Conservation (phyloP, 345 rosid species). For the Microthlaspi erraticum region DNA sequence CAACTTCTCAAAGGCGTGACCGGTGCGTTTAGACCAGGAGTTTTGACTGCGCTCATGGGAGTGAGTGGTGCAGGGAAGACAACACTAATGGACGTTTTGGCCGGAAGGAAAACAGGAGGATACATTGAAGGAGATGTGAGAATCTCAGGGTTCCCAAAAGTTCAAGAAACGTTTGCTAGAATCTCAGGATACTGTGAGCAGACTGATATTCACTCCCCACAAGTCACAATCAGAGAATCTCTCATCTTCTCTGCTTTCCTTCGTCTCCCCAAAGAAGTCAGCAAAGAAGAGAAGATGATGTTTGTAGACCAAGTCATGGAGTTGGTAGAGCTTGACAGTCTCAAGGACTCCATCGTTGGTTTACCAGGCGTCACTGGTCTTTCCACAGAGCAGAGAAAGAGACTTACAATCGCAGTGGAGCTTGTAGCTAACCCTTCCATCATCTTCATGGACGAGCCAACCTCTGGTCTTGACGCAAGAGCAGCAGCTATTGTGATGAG, state of each 20-base stretch:
- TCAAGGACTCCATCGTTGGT: conserved; percentile 68
- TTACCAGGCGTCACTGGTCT: conserved; percentile 76
- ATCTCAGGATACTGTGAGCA: conserved; percentile 94
- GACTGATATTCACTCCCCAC: conserved; percentile 87
- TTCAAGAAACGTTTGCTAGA: conserved; percentile 91
- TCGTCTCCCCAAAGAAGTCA: conserved; percentile 71
- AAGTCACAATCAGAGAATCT: conserved; percentile 83
- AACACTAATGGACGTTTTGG: conserved; percentile 92
- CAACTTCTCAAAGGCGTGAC: conserved; percentile 76
- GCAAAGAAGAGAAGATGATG: conserved; percentile 75
- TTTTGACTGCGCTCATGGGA: conserved; percentile 90
- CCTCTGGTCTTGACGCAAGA: conserved; percentile 91
- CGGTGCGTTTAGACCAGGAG: conserved; percentile 89
- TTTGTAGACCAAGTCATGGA: conserved; percentile 79
- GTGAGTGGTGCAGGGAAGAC: conserved; percentile 98
- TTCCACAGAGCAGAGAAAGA: conserved; percentile 86
- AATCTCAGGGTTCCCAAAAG: conserved; percentile 84
- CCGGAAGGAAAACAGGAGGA: conserved; percentile 91
- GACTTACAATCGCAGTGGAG: conserved; percentile 82
- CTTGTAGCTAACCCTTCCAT: conserved; percentile 91
- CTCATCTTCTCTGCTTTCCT: conserved; percentile 88
- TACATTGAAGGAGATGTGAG: conserved; percentile 82
- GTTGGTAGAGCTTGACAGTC: conserved; percentile 60
- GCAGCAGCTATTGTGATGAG: conserved; percentile 96
- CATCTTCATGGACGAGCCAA: conserved; percentile 92